Percentiles rank a stretch among this genome's conserved stretches.
Evolutionary conservation across 73 alveolate genomes (phyloP).

Genomic region (Blepharisma japonicum): DNA sequence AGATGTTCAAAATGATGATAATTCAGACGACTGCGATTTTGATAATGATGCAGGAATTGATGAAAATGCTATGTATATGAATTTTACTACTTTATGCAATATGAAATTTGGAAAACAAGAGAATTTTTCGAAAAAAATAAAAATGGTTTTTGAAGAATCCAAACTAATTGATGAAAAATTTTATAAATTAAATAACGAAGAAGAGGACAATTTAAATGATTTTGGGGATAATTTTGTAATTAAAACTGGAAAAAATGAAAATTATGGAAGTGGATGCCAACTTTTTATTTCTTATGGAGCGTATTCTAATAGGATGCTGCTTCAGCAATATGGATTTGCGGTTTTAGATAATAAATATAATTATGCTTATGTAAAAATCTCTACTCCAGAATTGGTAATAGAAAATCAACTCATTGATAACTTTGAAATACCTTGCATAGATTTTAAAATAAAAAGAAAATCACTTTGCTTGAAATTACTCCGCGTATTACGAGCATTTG

Average conservation of each 20-base stretch:
- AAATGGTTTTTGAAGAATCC: too few relatives aligned
- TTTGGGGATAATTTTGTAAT: not conserved
- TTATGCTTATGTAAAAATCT: constrained; percentile 38
- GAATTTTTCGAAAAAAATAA: too few relatives aligned
- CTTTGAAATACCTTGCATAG: constrained; percentile 9
- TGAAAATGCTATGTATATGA: too few relatives aligned
- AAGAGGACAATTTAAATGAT: too few relatives aligned
- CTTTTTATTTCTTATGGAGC: constrained; percentile 52
- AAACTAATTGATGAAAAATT: too few relatives aligned
- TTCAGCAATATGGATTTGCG: constrained; percentile 54
- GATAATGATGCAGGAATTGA: too few relatives aligned
- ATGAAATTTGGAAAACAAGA: too few relatives aligned
- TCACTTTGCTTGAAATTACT: not conserved
- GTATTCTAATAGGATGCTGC: constrained; percentile 44
- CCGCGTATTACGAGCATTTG: not conserved
- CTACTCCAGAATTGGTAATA: not conserved
- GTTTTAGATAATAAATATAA: constrained; percentile 48
- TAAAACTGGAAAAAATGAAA: constrained; percentile 27
- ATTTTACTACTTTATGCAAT: too few relatives aligned
- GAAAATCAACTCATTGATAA: not conserved
- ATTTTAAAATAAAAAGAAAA: not conserved
- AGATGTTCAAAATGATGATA: too few relatives aligned
- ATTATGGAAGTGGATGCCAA: constrained; percentile 40
- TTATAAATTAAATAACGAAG: too few relatives aligned
- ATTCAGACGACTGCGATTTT: too few relatives aligned